Evolutionary conservation across 73 alveolate species (phyloP).

Genomic region (Chromera velia): DNA sequence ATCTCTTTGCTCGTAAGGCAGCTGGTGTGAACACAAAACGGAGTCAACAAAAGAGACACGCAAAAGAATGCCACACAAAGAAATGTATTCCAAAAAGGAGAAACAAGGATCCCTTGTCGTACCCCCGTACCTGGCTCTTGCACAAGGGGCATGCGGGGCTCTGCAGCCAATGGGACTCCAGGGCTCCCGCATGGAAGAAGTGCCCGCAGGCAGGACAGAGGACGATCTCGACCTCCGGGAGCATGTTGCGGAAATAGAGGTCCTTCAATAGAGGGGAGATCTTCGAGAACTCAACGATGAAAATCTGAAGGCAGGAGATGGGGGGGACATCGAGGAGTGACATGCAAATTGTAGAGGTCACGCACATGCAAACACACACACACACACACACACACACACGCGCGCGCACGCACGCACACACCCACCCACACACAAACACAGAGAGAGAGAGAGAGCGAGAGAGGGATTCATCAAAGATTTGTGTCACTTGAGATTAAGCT

Average conservation of each 20-base stretch:
- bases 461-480: too few relatives aligned
- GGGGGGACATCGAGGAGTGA: too few relatives aligned
- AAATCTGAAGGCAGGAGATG: not conserved
- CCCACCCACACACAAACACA: not conserved
- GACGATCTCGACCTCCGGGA: slow-evolving; percentile 41
- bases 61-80: too few relatives aligned
- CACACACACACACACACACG: not conserved
- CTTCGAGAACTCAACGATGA: slow-evolving; percentile 14
- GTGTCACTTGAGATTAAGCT: too few relatives aligned
- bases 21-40: too few relatives aligned
- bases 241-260: slow-evolving; percentile 34
- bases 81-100: too few relatives aligned
- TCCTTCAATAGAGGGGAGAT: slow-evolving; percentile 28
- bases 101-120: too few relatives aligned
- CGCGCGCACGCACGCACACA: not conserved
- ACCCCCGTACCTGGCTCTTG: not conserved
- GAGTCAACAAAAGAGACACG: too few relatives aligned
- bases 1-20: too few relatives aligned
- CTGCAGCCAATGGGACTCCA: not conserved
- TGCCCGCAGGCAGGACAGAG: slow-evolving; percentile 26
- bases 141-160: not conserved
- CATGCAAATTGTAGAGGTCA: too few relatives aligned
- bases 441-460: not conserved
- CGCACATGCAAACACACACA: not conserved
- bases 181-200: slow-evolving; percentile 32